Base-by-base conservation (phyloP, 345 rosid species). In the Populus tremula region DNA sequence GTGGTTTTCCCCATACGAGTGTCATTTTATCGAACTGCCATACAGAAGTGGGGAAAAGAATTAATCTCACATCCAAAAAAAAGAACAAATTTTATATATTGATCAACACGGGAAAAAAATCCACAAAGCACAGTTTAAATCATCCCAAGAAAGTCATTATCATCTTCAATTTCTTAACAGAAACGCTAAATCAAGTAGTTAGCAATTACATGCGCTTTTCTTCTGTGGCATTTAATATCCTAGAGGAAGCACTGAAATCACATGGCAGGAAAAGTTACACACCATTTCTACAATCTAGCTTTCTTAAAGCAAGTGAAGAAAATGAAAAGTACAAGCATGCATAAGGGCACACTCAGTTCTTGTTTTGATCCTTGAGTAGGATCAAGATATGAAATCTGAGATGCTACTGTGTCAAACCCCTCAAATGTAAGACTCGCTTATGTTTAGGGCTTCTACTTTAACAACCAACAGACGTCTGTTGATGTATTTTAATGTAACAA, bases 1-100 rank as follows among this genome's bases (percentile, higher is more conserved):
- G 85, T 64, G 97, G 94, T 83, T 94, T 90, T 71, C 99, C 98
- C 98, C 97, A 96, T 33, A 90, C 91, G 79, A 96, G 87, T 45
- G 94, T 78, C 39, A 87, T 67, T 76, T 96, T 89, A 83, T 91
- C 91, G 71, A 91, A 81, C 99, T 96, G 95, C 89, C 83, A 82
- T n/a, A 79, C 78, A 82, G 49, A 80, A 14, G 33, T 13, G 29
- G 56, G 39, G 38, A 71, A 65, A 39, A 21, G 7, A 69, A 21
- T 17, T 7, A 54, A 50, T 43, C 61, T 62, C 43, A 45, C 36
- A 47, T 35, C 21, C 8, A 18, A 27, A 69, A 67, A 20, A 16
- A 59, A 33, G 11, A 68, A 53, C 17, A 47, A 14, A 6, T 49
- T 36, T 2, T 21, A 73, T 35, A 14, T 38, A 43, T 16, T 68